These are phyloP conservation scores for Cordia subcordata DNA, from an alignment of 257 asterid species.

Conservation along the genomic window DNA sequence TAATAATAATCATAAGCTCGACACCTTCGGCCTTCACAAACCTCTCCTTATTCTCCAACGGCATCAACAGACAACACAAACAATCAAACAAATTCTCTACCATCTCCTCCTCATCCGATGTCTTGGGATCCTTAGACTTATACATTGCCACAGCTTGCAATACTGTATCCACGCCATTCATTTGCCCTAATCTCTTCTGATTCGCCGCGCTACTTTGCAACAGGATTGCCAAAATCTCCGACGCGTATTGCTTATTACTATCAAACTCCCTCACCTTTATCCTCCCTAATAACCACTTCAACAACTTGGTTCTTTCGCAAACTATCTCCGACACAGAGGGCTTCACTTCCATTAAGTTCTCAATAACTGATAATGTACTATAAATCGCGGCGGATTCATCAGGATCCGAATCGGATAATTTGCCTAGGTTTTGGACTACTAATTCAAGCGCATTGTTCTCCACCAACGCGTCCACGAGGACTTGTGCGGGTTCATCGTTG, in stretches of 20 bases:
- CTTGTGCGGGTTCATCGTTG: constrained; percentile 70
- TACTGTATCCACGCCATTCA: constrained; percentile 92
- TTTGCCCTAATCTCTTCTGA: constrained; percentile 90
- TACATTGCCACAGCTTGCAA: constrained; percentile 97
- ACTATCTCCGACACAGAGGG: constrained; percentile 79
- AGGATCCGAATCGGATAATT: constrained; percentile 72
- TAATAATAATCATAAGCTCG: constrained; percentile 90
- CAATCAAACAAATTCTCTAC: constrained; percentile 91
- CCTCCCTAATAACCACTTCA: constrained; percentile 92
- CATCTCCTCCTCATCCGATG: constrained; percentile 95
- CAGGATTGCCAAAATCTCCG: constrained; percentile 88
- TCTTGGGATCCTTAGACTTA: constrained; percentile 89
- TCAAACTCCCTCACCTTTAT: constrained; percentile 79
- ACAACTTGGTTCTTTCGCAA: constrained; percentile 86
- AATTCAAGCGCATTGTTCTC: constrained; percentile 86
- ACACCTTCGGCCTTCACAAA: constrained; percentile 98
- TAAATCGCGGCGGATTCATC: constrained; percentile 86
- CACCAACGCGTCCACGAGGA: constrained; percentile 72
- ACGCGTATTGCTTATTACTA: constrained; percentile 91
- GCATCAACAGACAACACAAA: constrained; percentile 92
- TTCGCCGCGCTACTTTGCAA: constrained; percentile 70
- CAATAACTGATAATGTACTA: constrained; percentile 64
- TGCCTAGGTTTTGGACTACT: constrained; percentile 65
- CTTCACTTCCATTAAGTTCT: constrained; percentile 84
- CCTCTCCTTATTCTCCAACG: constrained; percentile 95